Base-by-base conservation (phyloP, 352 stramenopile genomes). In the Globisporangium spinosum region DNA sequence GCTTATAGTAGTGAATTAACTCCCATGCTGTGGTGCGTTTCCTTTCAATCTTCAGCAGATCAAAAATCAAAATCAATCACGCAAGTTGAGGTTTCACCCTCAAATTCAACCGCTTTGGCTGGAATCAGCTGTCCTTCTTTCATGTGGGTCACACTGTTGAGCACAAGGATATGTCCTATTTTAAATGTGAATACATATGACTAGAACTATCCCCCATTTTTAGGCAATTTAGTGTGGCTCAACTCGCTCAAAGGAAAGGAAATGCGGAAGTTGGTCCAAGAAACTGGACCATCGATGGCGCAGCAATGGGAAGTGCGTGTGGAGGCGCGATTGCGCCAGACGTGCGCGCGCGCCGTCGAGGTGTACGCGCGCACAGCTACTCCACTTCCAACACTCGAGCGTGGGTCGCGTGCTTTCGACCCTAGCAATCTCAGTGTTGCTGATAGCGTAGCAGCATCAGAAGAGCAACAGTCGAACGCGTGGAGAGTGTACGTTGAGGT, bases 401-500 rank as follows among this genome's bases (percentile, higher is more conserved):
- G 3, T 22, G 20, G 4, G 12, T 22, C 22, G 7, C 25, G 0
- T 15, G 32, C 27, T 27, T 6, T 3, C n/a, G 32, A 35, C 12
- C 17, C 9, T 15, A 8, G 4, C 22, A 34, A 29, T 25, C 12
- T 6, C 7, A 10, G 9, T 56, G 17, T 10, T 25, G 12, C 25
- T 34, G 43, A 10, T 29, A 12, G 22, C 25, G 29, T 20, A 38
- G n/a, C 22, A 23, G 49, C 49, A 7, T 13, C 32, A 57, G 10
- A 20, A 23, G 51, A 32, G 51, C 51, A 57, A 10, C 51, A 65
- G 59, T 12, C 29, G 60, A 27, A 47, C 34, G 23, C 20, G 13
- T 63, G 63, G 63, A 62, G 63, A 47, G 38, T 69, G 23, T 69
- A 62, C n/a, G 4, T 69, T 13, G 63, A 69, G 20, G 56, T 69